phyloP scores from a whole-genome alignment of 352 stramenopile genomes.

The Pythium guiyangense region DNA sequence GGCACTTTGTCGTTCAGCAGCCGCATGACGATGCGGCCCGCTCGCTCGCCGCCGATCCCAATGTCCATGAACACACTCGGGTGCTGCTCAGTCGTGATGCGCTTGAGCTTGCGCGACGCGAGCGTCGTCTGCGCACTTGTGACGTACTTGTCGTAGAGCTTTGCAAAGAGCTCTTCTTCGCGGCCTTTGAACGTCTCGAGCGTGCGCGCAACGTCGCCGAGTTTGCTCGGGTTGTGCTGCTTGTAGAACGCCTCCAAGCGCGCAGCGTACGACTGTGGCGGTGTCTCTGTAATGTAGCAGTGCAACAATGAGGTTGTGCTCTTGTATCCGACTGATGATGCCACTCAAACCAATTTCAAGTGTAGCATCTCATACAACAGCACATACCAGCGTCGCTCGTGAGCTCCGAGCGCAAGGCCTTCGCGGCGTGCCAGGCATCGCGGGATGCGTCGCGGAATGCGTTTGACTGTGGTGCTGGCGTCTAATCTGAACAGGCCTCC shows the following conservation, averaged over 20 bases:
- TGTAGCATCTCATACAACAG: too few relatives aligned
- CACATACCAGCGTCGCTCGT: background rate
- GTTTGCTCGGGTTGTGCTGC: conserved; percentile 60
- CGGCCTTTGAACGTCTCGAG: conserved; percentile 49
- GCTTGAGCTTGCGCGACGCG: conserved; percentile 38
- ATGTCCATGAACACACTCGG: conserved; percentile 96
- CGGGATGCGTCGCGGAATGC: conserved; percentile 29
- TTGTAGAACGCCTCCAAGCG: conserved; percentile 60
- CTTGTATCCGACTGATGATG: too few relatives aligned
- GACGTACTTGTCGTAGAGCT: conserved; percentile 65
- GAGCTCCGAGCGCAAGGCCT: conserved; percentile 20
- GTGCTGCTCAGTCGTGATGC: conserved; percentile 54
- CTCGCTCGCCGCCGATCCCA: conserved; percentile 66
- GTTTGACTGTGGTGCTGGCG: conserved; percentile 9
- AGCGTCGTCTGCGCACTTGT: conserved; percentile 20
- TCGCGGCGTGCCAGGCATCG: conserved; percentile 19
- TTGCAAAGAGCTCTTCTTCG: conserved; percentile 66
- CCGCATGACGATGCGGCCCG: conserved; percentile 93
- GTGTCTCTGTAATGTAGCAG: background rate
- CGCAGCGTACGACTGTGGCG: conserved; percentile 19
- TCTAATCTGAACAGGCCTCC: too few relatives aligned
- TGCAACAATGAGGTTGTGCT: background rate
- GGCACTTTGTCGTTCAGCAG: conserved; percentile 92
- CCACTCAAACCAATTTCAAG: too few relatives aligned
- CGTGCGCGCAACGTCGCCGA: conserved; percentile 46